Percentiles rank a stretch among this genome's conserved stretches.
Conservation (phyloP, 2,329 filamentous ascomycete genomes). For the Didymosphaeria variabile region DNA sequence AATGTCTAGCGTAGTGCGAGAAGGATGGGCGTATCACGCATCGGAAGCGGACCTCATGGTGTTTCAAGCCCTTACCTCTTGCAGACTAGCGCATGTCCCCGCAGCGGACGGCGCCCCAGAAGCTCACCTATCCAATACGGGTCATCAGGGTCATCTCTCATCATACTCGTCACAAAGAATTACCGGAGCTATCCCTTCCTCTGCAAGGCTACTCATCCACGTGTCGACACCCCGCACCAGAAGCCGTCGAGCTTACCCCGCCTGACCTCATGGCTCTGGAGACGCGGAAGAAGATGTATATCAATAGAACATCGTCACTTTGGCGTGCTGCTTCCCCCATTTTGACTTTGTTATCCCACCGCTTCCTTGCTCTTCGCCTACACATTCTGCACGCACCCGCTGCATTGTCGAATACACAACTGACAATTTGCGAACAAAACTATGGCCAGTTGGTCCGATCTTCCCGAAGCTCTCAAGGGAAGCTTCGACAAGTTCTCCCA, state of each 20-base stretch:
- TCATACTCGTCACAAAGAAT: constrained; percentile 16
- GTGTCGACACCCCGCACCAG: constrained; percentile 39
- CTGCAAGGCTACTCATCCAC: constrained; percentile 30
- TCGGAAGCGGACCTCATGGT: constrained; percentile 10
- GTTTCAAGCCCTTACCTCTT: neutral
- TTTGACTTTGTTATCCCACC: neutral
- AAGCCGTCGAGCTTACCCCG: constrained; percentile 32
- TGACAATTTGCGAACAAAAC: neutral
- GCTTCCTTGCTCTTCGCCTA: neutral
- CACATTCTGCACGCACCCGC: neutral
- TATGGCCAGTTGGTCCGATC: constrained; percentile 47
- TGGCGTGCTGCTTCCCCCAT: neutral
- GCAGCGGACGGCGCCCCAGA: constrained; percentile 8
- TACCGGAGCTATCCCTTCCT: constrained; percentile 16
- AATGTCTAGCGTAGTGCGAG: neutral
- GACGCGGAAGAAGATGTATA: constrained; percentile 21
- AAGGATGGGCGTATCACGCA: constrained; percentile 1
- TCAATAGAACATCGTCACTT: constrained; percentile 3
- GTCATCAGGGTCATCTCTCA: constrained; percentile 3
- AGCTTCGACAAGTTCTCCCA: constrained; percentile 42
- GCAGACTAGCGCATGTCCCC: constrained; percentile 5
- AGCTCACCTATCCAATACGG: constrained; percentile 1
- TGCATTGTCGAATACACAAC: neutral
- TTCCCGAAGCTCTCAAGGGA: constrained; percentile 42
- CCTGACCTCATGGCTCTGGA: constrained; percentile 34